These are phyloP conservation scores for Purpureocillium takamizusanense DNA, from an alignment of 2,329 filamentous ascomycete species.

Conservation along the genomic window DNA sequence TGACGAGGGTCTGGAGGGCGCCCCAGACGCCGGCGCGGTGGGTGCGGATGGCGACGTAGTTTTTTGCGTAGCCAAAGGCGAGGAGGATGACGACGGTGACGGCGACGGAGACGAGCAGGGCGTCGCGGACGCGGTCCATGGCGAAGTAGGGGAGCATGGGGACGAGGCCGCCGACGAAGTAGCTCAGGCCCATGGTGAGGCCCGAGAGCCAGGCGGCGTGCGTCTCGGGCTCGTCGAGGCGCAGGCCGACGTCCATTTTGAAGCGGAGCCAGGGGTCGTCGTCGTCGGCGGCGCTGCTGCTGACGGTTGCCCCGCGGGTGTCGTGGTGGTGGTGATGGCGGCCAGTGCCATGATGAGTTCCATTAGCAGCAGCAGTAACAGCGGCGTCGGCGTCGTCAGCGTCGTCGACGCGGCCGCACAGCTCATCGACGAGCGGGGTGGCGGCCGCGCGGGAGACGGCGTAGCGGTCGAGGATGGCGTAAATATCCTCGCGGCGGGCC, in stretches of 20 bases:
- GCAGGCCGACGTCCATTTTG: conserved; percentile 51
- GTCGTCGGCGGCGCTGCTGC: conserved; percentile 9
- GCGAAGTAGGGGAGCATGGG: conserved; percentile 64
- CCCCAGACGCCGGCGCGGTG: conserved; percentile 46
- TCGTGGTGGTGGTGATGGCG: no score
- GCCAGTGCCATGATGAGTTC: no score
- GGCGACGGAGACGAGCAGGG: conserved; percentile 48
- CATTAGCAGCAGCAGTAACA: no score
- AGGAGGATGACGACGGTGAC: conserved; percentile 54
- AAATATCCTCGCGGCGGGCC: conserved; percentile 37
- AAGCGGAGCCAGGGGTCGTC: conserved; percentile 43
- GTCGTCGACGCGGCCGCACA: conserved; percentile 23
- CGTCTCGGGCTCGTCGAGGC: conserved; percentile 33
- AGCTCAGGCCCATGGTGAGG: conserved; percentile 57
- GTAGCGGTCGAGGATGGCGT: conserved; percentile 41
- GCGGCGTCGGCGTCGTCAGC: no score
- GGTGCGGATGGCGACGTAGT: conserved; percentile 41
- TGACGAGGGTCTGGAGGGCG: conserved; percentile 53
- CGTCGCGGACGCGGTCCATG: conserved; percentile 32
- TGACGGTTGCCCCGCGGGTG: no score
- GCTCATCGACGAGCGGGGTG: conserved; percentile 36
- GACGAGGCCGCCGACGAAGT: conserved; percentile 63
- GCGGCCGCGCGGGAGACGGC: conserved; percentile 33
- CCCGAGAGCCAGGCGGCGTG: conserved; percentile 45
- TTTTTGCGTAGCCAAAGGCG: conserved; percentile 58